Evolutionary conservation across 371 early-diverging fungal species (phyloP), one percentile per base, ranked within the genome.

Genomic region (Syncephalastrum racemosum): DNA sequence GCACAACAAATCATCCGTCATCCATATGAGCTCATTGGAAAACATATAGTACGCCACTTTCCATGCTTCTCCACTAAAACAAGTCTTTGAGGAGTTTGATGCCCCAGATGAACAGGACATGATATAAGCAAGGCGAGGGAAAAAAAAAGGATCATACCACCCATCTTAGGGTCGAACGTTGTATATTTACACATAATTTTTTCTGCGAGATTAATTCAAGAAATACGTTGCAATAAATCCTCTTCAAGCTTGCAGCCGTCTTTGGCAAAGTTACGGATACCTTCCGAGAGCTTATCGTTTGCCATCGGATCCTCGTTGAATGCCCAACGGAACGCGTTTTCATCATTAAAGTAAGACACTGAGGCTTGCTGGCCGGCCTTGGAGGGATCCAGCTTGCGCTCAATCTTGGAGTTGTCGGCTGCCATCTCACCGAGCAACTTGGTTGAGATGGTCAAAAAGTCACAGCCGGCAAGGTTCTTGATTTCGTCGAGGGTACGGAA

Each of bases 281-380:
- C 94, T 67, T 98, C 98, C 56, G 92, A 77, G 42, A 98, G 82
- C 85, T 97, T 97, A 76, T 97, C 97, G 50, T 95, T 94, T 43
- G 99, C 96, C 96, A 97, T 97, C 63, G 93, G 82, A 77, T 96
- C 98, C 81, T 98, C 90, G 83, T 97, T 97, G 79, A 94, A 73
- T 51, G 85, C 91, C 96, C 96, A 98, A 63, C 97, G 89, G 90
- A 97, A 98, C 50, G 78, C 64, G 56, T 81, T 81, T 77, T 98
- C 97, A 69, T 94, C 82, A 14, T 58, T 58, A 44, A 79, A 79
- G 67, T 77, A 92, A 16, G 85, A 60, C 19, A 94, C 88, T 82
- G 89, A 90, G 46, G 62, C 55, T 14, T 56, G 48, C 18, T 71
- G 61, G 43, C 76, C 67, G 43, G 92, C 93, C 16, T 68, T 68